Percentiles rank a stretch among this genome's conserved stretches.
These are phyloP conservation scores for Coniochaeta sp. DNA, from an alignment of 2,329 filamentous ascomycete genomes.

Conservation along the genomic window DNA sequence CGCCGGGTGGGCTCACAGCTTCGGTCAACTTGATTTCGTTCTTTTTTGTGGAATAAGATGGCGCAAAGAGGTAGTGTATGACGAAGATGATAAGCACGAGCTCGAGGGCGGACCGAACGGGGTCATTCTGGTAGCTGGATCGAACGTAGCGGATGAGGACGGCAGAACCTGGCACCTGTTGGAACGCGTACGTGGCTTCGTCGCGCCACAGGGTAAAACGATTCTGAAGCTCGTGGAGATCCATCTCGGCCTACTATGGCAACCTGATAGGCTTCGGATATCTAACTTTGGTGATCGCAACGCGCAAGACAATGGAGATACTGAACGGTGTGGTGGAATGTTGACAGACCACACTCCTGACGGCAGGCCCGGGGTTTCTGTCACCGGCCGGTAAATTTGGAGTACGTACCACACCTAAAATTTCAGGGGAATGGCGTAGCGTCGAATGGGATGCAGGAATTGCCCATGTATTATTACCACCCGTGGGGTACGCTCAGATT, in stretches of 20 bases:
- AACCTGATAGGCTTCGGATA: neutral
- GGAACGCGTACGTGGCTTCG: constrained; percentile 59
- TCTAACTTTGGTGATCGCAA: neutral
- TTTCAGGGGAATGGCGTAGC: neutral
- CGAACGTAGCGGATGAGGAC: constrained; percentile 93
- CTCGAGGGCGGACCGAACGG: constrained; percentile 87
- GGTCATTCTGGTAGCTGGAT: constrained; percentile 96
- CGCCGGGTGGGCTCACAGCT: constrained; percentile 39
- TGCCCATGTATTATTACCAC: no score
- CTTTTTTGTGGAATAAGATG: constrained; percentile 86
- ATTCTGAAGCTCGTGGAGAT: constrained; percentile 53
- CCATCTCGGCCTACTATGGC: constrained; percentile 36
- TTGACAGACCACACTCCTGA: neutral
- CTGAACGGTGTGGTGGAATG: neutral
- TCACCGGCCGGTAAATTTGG: neutral
- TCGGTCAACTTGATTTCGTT: constrained; percentile 86
- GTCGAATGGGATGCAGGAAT: no score
- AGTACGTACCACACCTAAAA: neutral
- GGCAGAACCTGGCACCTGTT: constrained; percentile 86
- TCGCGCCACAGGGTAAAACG: constrained; percentile 45
- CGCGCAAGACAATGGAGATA: neutral
- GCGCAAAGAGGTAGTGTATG: constrained; percentile 83
- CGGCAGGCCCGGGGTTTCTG: neutral
- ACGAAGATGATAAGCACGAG: constrained; percentile 92
- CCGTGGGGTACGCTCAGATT: no score